Evolutionary conservation across 352 stramenopile genomes (phyloP).

Genomic region (Phytophthora melonis): DNA sequence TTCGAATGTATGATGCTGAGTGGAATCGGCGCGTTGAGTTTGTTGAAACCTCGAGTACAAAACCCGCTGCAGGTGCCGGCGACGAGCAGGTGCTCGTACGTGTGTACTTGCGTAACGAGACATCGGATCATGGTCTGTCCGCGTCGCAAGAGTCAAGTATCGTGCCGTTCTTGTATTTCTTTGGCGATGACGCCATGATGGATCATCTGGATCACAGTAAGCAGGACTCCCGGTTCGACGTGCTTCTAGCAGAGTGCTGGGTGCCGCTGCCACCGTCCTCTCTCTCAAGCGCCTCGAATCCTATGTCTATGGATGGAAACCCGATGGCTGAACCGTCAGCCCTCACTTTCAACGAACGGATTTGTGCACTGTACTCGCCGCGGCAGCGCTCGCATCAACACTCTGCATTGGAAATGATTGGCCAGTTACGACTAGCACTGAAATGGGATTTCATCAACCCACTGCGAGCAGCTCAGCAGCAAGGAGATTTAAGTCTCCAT

Average conservation of each 20-base stretch:
- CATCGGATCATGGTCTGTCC: slow-evolving; percentile 80
- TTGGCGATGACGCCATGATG: slow-evolving; percentile 88
- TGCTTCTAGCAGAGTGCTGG: slow-evolving; percentile 83
- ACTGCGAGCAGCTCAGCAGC: slow-evolving; percentile 43
- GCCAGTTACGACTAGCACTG: slow-evolving; percentile 74
- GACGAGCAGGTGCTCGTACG: slow-evolving; percentile 70
- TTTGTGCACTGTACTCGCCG: slow-evolving; percentile 75
- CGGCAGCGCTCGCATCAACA: slow-evolving; percentile 40
- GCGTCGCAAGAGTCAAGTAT: slow-evolving; percentile 85
- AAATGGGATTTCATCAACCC: slow-evolving; percentile 85
- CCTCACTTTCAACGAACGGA: slow-evolving; percentile 65
- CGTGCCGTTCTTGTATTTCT: slow-evolving; percentile 90
- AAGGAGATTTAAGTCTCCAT: slow-evolving; percentile 68
- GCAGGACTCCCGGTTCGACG: slow-evolving; percentile 83
- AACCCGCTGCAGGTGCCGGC: slow-evolving; percentile 12
- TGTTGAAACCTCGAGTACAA: slow-evolving; percentile 55
- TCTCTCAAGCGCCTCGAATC: slow-evolving; percentile 31
- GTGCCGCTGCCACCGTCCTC: slow-evolving; percentile 66
- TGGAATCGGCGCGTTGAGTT: slow-evolving; percentile 90
- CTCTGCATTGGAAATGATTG: slow-evolving; percentile 70
- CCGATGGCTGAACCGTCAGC: slow-evolving; percentile 37
- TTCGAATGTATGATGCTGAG: slow-evolving; percentile 69
- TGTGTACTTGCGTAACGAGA: slow-evolving; percentile 79
- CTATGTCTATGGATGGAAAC: slow-evolving; percentile 40
- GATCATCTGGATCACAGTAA: slow-evolving; percentile 89